These are phyloP conservation scores for Paracamarosporium sp. DNA, from an alignment of 2,329 filamentous ascomycete genomes.

Conservation along the genomic window DNA sequence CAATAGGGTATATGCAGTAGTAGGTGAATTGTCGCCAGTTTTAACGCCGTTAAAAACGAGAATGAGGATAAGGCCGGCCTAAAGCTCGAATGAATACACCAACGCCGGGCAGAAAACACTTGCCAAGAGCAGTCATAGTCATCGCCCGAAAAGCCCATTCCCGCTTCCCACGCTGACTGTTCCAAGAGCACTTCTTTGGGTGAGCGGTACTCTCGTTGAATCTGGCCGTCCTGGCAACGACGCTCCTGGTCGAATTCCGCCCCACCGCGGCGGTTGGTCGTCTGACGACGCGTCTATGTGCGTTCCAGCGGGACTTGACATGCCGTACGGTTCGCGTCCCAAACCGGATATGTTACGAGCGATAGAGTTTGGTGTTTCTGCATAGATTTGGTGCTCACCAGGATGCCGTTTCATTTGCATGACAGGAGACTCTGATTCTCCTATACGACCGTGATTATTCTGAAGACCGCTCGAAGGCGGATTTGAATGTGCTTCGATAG, in stretches of 20 bases:
- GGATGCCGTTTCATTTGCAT: conserved; percentile 47
- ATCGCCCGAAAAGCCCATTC: conserved; percentile 38
- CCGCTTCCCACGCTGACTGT: conserved; percentile 40
- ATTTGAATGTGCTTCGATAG: conserved; percentile 48
- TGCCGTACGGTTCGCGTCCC: conserved; percentile 35
- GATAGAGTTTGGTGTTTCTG: conserved; percentile 34
- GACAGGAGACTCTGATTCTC: conserved; percentile 46
- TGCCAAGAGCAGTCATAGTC: conserved; percentile 11
- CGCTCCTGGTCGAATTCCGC: conserved; percentile 21
- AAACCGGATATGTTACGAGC: conserved; percentile 30
- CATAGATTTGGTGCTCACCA: conserved; percentile 31
- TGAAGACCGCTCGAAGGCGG: conserved; percentile 39
- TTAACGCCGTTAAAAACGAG: background rate
- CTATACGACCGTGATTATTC: conserved; percentile 31
- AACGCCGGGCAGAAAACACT: conserved; percentile 8
- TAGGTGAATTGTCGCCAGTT: background rate
- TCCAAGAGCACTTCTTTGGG: conserved; percentile 38
- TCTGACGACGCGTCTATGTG: conserved; percentile 30
- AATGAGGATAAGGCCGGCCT: background rate
- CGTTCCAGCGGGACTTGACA: conserved; percentile 37
- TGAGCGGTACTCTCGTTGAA: conserved; percentile 25
- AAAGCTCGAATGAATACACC: background rate
- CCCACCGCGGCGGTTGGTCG: conserved; percentile 38
- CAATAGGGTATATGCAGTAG: conserved; percentile 4
- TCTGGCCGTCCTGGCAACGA: conserved; percentile 32